Evolutionary conservation across 441 rosid genomes (phyloP), one percentile per base, ranked within the genome.

Genomic region (Gossypium davidsonii): DNA sequence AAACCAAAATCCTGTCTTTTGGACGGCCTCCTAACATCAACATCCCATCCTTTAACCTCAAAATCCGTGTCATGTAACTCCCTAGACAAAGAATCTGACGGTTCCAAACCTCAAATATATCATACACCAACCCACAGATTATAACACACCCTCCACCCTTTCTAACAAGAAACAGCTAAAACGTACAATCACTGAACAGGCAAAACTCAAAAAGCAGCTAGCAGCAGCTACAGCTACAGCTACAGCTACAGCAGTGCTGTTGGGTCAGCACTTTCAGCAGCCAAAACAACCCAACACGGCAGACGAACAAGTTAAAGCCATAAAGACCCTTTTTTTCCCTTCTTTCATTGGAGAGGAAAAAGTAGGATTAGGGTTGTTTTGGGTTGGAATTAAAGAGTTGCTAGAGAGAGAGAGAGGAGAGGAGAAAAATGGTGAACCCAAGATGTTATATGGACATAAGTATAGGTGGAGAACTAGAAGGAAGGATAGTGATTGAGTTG

Each of bases 401-500:
- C 2, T 2, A 51, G 21, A 23, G 67, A 44, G 18, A 11, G 51
- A 25, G 67, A 44, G 18, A 11, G 51, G 20, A 42, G 59, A 6
- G 59, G 67, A 42, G 58, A 70, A 56, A 79, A 73, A 89, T 92
- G 99, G 84, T 64, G 60, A 84, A 84, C 78, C 83, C 88, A 26
- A 90, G 85, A 81, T 92, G 98, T 73, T 94, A 74, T 79, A 75
- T 94, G 81, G 99, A 94, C 84, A 83, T 94, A 14, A 85, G 91
- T 84, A 89, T 91, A 52, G 97, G 93, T 11, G 98, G 91, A 5
- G 98, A 94, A 90, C 86, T 91, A 2, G 98, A 92, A 80, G 99
- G 99, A 3, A 87, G 99, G 80, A 86, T 92, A 15, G 85, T 92
- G 3, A 83, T 85, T 44, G 98, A 95, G 89, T 96, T 95, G 55